These are phyloP conservation scores for Asterella californica DNA, from an alignment of 225 moss, liverwort and hornwort genomes.

Conservation along the genomic window DNA sequence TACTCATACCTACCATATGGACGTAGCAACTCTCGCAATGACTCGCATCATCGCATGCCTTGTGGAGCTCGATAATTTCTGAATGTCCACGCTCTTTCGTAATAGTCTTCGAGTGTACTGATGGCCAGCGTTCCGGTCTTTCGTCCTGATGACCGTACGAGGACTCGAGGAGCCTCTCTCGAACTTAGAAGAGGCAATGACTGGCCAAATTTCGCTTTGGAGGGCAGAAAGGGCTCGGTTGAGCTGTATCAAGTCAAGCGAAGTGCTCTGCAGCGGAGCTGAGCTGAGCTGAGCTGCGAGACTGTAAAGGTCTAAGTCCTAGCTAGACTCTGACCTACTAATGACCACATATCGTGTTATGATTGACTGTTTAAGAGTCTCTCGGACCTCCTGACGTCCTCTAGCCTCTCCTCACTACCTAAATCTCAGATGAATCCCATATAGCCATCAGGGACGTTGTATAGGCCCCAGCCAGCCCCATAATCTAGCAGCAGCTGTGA, in stretches of 20 bases:
- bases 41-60: neutral
- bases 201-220: too few species aligned
- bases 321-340: neutral
- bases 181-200: too few species aligned
- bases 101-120: neutral
- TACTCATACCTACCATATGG: slow-evolving; percentile 1
- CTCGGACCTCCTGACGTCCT: neutral
- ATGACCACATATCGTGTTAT: neutral
- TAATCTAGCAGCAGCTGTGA: neutral
- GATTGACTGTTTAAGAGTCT: neutral
- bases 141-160: neutral
- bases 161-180: neutral
- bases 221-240: too few species aligned
- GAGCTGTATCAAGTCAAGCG: too few species aligned
- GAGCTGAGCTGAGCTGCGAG: too few species aligned
- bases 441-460: too few species aligned
- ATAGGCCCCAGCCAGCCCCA: too few species aligned
- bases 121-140: neutral
- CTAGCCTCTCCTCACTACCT: neutral
- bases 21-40: neutral
- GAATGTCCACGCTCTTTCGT: neutral
- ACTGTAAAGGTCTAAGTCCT: too few species aligned
- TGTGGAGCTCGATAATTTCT: neutral
- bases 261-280: too few species aligned
- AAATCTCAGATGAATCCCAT: neutral